phyloP scores from a whole-genome alignment of 768 basidiomycete genomes.

The Psilocybe cubensis region DNA sequence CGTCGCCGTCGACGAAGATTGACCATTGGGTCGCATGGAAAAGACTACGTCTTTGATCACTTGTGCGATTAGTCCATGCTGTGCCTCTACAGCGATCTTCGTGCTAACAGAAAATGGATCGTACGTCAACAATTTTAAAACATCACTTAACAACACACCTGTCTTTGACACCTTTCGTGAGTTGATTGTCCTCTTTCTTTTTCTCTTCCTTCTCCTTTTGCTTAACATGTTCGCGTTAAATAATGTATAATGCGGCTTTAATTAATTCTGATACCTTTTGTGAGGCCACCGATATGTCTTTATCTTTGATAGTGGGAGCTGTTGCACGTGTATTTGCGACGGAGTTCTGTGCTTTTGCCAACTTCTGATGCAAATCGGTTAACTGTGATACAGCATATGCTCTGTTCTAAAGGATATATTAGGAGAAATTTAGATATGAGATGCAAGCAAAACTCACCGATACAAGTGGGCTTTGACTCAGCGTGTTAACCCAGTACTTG shows the following conservation, averaged over 20 bases:
- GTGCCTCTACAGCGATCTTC: constrained; percentile 88
- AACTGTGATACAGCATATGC: constrained; percentile 94
- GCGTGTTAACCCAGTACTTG: constrained; percentile 99
- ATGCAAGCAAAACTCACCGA: constrained; percentile 62
- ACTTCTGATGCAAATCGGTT: constrained; percentile 87
- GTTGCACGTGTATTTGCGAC: constrained; percentile 63
- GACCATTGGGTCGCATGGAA: constrained; percentile 52
- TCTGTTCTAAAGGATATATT: constrained; percentile 66
- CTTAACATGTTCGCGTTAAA: constrained; percentile 15
- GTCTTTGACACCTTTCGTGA: constrained; percentile 90
- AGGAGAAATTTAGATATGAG: neutral
- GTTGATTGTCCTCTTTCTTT: constrained; percentile 87
- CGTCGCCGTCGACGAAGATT: constrained; percentile 19
- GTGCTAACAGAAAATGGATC: constrained; percentile 50
- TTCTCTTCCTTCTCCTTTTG: constrained; percentile 66
- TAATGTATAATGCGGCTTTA: neutral
- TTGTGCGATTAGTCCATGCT: constrained; percentile 93
- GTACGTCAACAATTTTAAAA: neutral
- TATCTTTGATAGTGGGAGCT: constrained; percentile 57
- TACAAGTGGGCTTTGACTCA: constrained; percentile 91
- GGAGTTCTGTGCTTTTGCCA: constrained; percentile 67
- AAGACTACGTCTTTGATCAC: constrained; percentile 94
- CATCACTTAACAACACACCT: constrained; percentile 50
- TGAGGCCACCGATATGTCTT: constrained; percentile 32
- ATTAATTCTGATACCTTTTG: no score